Evolutionary conservation across 352 stramenopile genomes (phyloP).

Genomic region (Thalassiosira mediterranea): DNA sequence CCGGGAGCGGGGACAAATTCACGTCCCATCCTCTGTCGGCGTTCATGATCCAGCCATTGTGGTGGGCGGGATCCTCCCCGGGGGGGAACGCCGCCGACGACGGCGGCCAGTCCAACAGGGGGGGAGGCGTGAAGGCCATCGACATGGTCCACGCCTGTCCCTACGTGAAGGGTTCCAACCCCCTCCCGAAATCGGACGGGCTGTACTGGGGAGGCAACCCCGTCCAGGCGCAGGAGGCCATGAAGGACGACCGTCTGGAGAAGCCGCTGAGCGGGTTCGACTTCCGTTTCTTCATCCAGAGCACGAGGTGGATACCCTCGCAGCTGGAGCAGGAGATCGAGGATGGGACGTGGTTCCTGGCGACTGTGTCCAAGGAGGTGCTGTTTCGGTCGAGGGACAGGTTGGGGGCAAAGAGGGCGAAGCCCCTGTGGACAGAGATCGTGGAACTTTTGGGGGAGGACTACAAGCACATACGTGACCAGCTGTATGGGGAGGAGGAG

Average conservation of each 20-base stretch:
- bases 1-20: conserved; percentile 39
- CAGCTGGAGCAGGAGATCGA: conserved; percentile 65
- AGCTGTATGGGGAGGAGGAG: conserved; percentile 63
- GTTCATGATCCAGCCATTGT: conserved; percentile 82
- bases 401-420: conserved; percentile 70
- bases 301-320: conserved; percentile 62
- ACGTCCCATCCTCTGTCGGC: conserved; percentile 58
- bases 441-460: conserved; percentile 77
- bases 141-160: conserved; percentile 75
- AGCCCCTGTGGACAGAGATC: conserved; percentile 82
- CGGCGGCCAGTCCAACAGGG: conserved; percentile 23
- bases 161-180: conserved; percentile 58
- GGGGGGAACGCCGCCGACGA: conserved; percentile 30
- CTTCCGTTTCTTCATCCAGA: conserved; percentile 85
- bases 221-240: conserved; percentile 66
- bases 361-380: conserved; percentile 63
- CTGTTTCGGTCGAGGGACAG: conserved; percentile 66
- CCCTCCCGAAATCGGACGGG: conserved; percentile 66
- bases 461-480: conserved; percentile 63
- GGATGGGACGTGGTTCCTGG: conserved; percentile 68
- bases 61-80: conserved; percentile 70
- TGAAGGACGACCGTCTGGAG: conserved; percentile 59
- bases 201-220: conserved; percentile 78
- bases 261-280: conserved; percentile 74
- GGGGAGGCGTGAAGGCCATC: conserved; percentile 40